Percentiles rank a stretch among this genome's conserved stretches.
phyloP scores from a whole-genome alignment of 495 filamentous ascomycete species.

The Talaromyces trachyspermus region DNA sequence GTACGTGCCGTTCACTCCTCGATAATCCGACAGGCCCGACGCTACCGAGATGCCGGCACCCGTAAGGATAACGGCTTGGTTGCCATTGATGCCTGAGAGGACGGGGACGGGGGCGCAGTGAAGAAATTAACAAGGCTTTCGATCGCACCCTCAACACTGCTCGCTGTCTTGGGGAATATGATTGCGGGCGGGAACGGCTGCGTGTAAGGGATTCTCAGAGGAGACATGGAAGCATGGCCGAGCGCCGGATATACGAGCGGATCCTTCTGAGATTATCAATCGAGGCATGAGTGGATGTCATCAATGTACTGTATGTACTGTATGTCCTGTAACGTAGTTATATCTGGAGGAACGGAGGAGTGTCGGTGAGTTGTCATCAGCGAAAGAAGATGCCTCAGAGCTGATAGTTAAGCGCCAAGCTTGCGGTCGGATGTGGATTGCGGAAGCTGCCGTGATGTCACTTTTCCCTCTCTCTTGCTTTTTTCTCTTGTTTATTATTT shows the following conservation, averaged over 20 bases:
- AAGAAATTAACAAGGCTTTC: conserved; percentile 71
- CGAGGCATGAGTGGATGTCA: too few species aligned
- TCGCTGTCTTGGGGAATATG: conserved; percentile 64
- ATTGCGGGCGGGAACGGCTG: conserved; percentile 70
- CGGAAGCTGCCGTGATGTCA: too few species aligned
- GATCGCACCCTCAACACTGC: conserved; percentile 63
- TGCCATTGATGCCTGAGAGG: conserved; percentile 39
- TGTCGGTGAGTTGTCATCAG: background rate
- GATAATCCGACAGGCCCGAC: conserved; percentile 88
- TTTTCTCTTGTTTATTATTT: too few species aligned
- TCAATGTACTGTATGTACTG: too few species aligned
- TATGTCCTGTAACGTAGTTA: too few species aligned
- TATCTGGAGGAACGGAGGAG: background rate
- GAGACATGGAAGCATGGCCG: conserved; percentile 8
- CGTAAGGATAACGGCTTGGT: conserved; percentile 69
- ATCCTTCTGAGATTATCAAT: too few species aligned
- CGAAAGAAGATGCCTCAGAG: background rate
- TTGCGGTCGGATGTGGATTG: too few species aligned
- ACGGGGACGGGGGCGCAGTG: conserved; percentile 42
- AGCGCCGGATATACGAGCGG: too few species aligned
- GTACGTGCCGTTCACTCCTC: conserved; percentile 85
- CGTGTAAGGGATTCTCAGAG: conserved; percentile 82
- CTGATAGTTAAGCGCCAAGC: background rate
- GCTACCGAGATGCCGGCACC: conserved; percentile 92
- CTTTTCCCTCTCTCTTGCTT: too few species aligned